These are phyloP conservation scores for Prunus mongolica DNA, from an alignment of 306 rosid genomes.

Conservation along the genomic window DNA sequence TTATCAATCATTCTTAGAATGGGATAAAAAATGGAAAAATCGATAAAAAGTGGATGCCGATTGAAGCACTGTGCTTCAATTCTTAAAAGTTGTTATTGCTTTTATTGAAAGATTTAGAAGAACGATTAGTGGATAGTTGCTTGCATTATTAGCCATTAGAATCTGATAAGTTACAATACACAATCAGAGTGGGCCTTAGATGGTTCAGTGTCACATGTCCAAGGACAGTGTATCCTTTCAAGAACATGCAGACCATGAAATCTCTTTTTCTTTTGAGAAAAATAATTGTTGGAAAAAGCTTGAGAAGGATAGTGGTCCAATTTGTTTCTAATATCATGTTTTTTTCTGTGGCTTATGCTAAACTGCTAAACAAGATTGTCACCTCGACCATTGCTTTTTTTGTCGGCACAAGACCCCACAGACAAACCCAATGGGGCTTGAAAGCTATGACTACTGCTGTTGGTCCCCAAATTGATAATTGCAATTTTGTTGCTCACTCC, in stretches of 20 bases:
- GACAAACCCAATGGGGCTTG: constrained; percentile 31
- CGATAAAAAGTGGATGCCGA: neutral
- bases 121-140: constrained; percentile 36
- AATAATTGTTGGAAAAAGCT: constrained; percentile 45
- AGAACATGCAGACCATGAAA: constrained; percentile 46
- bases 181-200: constrained; percentile 47
- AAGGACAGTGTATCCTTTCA: constrained; percentile 44
- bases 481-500: neutral
- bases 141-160: constrained; percentile 35
- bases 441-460: constrained; percentile 36
- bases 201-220: constrained; percentile 56
- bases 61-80: neutral
- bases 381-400: constrained; percentile 28
- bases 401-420: constrained; percentile 35
- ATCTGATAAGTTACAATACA: constrained; percentile 32
- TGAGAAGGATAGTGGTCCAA: constrained; percentile 55
- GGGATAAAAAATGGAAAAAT: neutral
- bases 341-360: constrained; percentile 11
- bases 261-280: constrained; percentile 31
- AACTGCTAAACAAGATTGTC: constrained; percentile 34
- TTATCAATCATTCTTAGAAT: neutral
- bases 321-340: constrained; percentile 30
- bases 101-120: constrained; percentile 24
- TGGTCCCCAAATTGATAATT: constrained; percentile 39
- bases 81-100: constrained; percentile 16